Percentiles rank a stretch among this genome's conserved stretches.
Conservation (phyloP, 2,329 filamentous ascomycete species). For the Microsporum ferrugineum region DNA sequence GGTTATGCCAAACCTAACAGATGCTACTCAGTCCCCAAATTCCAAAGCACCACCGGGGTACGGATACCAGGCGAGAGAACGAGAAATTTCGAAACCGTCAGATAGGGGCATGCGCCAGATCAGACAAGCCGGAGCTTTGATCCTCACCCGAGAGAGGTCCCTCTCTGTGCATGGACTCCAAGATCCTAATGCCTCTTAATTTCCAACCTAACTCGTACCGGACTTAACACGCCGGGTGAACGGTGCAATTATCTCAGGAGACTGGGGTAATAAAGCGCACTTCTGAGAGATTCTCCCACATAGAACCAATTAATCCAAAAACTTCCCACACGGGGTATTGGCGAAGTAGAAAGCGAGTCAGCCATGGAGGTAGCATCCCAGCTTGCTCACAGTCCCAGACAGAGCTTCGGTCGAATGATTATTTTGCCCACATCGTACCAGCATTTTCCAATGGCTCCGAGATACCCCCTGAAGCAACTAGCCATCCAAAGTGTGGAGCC, state of each 20-base stretch:
- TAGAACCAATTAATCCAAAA: background rate
- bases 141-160: slow-evolving; percentile 88
- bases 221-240: background rate
- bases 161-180: slow-evolving; percentile 18
- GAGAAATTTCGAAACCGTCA: slow-evolving; percentile 9
- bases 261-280: background rate
- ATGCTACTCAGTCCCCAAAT: background rate
- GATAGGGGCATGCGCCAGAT: slow-evolving; percentile 25
- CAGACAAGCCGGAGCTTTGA: slow-evolving; percentile 92
- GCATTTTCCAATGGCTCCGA: background rate
- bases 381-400: background rate
- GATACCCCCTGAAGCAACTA: background rate
- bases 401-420: background rate
- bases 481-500: background rate
- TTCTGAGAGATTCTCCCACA: background rate
- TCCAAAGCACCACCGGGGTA: background rate
- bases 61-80: slow-evolving; percentile 8
- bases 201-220: background rate
- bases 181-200: background rate
- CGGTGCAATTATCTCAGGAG: background rate
- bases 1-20: background rate
- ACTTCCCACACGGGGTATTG: background rate
- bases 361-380: background rate
- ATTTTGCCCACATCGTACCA: background rate
- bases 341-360: background rate